Evolutionary conservation across 208 protist genomes (phyloP).

Genomic region (Crithidia expoeki): DNA sequence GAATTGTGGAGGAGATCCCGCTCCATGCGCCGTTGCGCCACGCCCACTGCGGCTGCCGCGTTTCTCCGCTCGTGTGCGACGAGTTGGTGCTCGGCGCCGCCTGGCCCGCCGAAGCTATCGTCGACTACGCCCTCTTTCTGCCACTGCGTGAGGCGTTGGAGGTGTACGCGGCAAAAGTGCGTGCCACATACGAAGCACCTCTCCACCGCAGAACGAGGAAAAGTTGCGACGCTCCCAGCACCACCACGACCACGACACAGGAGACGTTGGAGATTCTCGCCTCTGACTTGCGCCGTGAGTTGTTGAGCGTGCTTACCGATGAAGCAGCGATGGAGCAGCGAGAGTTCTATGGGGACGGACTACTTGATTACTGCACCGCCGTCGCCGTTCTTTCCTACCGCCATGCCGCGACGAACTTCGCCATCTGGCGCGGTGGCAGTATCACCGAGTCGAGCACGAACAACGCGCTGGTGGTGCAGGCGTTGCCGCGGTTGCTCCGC

Average conservation of each 20-base stretch:
- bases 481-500: conserved; percentile 33
- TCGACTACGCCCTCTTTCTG: conserved; percentile 19
- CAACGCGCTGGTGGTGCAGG: conserved; percentile 24
- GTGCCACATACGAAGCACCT: neutral
- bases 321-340: conserved; percentile 32
- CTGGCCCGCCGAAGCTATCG: conserved; percentile 26
- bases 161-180: conserved; percentile 9
- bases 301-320: conserved; percentile 36
- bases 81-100: conserved; percentile 23
- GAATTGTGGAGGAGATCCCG: conserved; percentile 16
- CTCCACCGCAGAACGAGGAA: neutral
- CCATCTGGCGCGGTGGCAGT: conserved; percentile 32
- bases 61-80: conserved; percentile 21
- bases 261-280: neutral
- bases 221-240: neutral
- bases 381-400: conserved; percentile 23
- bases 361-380: conserved; percentile 48
- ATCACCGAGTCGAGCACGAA: conserved; percentile 27
- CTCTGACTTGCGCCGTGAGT: conserved; percentile 28
- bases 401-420: conserved; percentile 16
- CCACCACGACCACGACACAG: neutral
- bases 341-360: conserved; percentile 57
- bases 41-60: conserved; percentile 22
- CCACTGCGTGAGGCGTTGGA: conserved; percentile 18
- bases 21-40: conserved; percentile 14